Evolutionary conservation across 306 rosid genomes (phyloP), one percentile per base, ranked within the genome.

Genomic region (Medicago lupulina): DNA sequence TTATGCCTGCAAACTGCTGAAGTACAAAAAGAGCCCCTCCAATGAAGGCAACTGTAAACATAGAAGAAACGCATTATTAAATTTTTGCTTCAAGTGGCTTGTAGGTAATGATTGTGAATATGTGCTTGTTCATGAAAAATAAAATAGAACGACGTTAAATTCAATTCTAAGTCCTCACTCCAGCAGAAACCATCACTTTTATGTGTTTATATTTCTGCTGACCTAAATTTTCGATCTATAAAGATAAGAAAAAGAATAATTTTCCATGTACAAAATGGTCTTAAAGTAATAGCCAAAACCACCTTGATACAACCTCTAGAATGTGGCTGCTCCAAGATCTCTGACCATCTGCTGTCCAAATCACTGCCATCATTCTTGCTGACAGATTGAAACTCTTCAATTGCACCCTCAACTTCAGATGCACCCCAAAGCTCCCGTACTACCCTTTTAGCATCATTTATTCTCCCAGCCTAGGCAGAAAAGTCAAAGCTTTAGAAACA

Each of bases 1-100:
- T 93, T 85, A 93, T 91, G 69, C 97, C 98, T 5, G 96, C 83
- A 79, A 93, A 91, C 73, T 93, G 98, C 86, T 93, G 98, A 80
- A 93, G 96, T 58, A 84, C 81, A 81, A 93, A 91, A 47, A 93
- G 97, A 59, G 93, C 68, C 53, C 88, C 94, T 80, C 98, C 98
- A 36, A 89, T 84, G 69, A 87, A 81, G 65, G 97, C 88, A 83
- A 85, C 98, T 93, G 96, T 86, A 88, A 81, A 73, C 80, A 69
- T 47, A 76, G 78, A 80, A 80, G 78, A 65, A 64, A 67, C 44
- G 25, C 49, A 66, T 75, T 36, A 70, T 12, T 31, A 67, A 65
- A 49, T 79, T 79, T 39, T 60, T 38, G 54, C 71, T 71, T 68
- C 49, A 12, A 68, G 76, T 60, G 23, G 11, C 71, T 43, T 28